Percentiles rank a stretch among this genome's conserved stretches.
phyloP scores from a whole-genome alignment of 2,329 filamentous ascomycete species.

The Drechmeria coniospora region DNA sequence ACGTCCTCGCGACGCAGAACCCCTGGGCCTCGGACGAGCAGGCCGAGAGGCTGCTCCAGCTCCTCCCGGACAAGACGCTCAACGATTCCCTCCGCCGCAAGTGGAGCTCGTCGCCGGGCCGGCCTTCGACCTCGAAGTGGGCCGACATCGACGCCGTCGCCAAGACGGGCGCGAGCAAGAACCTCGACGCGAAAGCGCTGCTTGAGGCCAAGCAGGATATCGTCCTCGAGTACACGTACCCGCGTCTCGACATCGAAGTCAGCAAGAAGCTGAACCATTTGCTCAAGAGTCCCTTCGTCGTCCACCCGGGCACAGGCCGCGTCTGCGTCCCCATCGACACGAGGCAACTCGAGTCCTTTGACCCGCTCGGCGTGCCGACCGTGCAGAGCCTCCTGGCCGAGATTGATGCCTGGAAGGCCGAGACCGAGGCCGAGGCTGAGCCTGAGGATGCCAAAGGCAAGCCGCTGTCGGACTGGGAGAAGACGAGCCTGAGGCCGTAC shows the following conservation, averaged over 20 bases:
- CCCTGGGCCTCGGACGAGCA: constrained; percentile 62
- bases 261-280: constrained; percentile 97
- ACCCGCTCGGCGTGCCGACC: constrained; percentile 78
- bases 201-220: constrained; percentile 90
- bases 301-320: constrained; percentile 84
- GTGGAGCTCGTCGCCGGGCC: constrained; percentile 72
- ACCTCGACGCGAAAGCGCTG: constrained; percentile 57
- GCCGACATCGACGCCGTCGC: constrained; percentile 81
- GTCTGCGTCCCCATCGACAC: constrained; percentile 93
- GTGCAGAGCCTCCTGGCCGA: constrained; percentile 68
- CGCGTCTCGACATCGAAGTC: constrained; percentile 89
- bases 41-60: constrained; percentile 61
- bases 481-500: constrained; percentile 87
- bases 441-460: constrained; percentile 19
- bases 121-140: constrained; percentile 74
- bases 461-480: constrained; percentile 73
- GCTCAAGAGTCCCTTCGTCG: constrained; percentile 90
- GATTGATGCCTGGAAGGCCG: constrained; percentile 64
- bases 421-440: constrained; percentile 26
- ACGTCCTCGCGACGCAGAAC: constrained; percentile 72
- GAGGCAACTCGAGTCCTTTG: constrained; percentile 58
- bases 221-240: constrained; percentile 94
- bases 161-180: constrained; percentile 55
- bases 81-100: constrained; percentile 72
- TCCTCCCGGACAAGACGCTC: constrained; percentile 68